Evolutionary conservation across 23 red algal genomes (phyloP).

Genomic region (Gracilaria caudata): DNA sequence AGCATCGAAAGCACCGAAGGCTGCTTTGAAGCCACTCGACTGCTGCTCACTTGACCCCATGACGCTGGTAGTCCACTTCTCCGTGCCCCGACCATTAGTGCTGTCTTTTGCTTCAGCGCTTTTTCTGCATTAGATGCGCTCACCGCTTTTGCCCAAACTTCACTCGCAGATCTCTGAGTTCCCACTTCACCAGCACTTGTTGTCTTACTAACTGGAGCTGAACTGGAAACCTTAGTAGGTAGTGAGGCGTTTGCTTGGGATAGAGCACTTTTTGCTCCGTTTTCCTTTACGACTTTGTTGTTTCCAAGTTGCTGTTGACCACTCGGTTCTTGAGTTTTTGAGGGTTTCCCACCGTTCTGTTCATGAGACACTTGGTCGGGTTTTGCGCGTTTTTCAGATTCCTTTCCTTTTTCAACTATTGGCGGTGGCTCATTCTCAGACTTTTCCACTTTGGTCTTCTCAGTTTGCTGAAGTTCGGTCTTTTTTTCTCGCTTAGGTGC

Average conservation of each 20-base stretch:
- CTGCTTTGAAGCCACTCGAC: slow-evolving; percentile 1
- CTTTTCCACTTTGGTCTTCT: background rate
- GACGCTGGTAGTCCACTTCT: slow-evolving; percentile 24
- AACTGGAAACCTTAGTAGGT: background rate
- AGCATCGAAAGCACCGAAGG: slow-evolving; percentile 27
- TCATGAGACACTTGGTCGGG: background rate
- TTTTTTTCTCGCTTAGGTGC: slow-evolving; percentile 39
- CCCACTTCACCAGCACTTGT: background rate
- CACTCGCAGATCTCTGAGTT: background rate
- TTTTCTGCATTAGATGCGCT: slow-evolving; percentile 8
- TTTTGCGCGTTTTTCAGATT: background rate
- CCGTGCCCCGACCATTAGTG: background rate
- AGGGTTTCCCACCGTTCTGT: background rate
- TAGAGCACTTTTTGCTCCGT: background rate
- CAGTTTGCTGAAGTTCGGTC: slow-evolving; percentile 15
- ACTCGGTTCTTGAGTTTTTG: background rate
- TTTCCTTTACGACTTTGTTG: background rate
- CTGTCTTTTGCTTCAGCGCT: background rate
- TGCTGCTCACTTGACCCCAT: slow-evolving; percentile 19
- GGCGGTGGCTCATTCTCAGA: background rate
- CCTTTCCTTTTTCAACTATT: background rate
- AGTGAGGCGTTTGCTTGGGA: background rate
- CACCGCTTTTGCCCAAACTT: slow-evolving; percentile 15
- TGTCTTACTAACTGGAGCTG: background rate
- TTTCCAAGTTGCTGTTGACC: background rate